Evolutionary conservation across 208 protist species (phyloP).

Genomic region (Willaertia magna): DNA sequence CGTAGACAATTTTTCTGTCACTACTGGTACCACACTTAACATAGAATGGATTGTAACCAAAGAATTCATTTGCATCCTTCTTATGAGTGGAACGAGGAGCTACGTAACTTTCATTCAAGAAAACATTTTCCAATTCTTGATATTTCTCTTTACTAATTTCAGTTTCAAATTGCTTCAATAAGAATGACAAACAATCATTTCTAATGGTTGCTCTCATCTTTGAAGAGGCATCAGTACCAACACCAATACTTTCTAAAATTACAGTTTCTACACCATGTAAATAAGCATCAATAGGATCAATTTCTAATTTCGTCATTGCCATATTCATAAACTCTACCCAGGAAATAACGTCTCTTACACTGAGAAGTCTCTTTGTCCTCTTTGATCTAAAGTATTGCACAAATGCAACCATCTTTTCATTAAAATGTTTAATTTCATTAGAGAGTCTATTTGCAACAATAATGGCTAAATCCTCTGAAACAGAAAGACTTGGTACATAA

Average conservation of each 20-base stretch:
- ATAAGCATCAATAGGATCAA: conserved; percentile 48
- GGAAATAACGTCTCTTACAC: conserved; percentile 83
- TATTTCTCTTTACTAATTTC: neutral
- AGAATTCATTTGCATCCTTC: neutral
- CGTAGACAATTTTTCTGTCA: conserved; percentile 58
- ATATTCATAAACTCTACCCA: conserved; percentile 83
- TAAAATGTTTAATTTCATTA: conserved; percentile 17
- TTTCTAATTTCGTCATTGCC: neutral
- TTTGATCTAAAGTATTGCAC: conserved; percentile 30
- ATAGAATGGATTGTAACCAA: conserved; percentile 25
- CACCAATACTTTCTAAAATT: conserved; percentile 84
- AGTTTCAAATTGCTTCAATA: neutral
- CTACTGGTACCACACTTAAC: neutral
- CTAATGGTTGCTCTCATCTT: neutral
- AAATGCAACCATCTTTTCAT: conserved; percentile 41
- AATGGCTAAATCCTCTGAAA: conserved; percentile 67
- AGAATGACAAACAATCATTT: conserved; percentile 2
- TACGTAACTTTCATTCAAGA: neutral
- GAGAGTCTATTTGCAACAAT: conserved; percentile 67
- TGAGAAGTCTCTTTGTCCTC: conserved; percentile 42
- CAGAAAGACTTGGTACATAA: conserved; percentile 84
- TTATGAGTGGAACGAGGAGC: neutral
- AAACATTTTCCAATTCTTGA: neutral
- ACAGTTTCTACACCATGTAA: conserved; percentile 86
- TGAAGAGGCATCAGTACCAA: conserved; percentile 51